Evolutionary conservation across 768 basidiomycete genomes (phyloP).

Genomic region (Antrodiella citrinella): DNA sequence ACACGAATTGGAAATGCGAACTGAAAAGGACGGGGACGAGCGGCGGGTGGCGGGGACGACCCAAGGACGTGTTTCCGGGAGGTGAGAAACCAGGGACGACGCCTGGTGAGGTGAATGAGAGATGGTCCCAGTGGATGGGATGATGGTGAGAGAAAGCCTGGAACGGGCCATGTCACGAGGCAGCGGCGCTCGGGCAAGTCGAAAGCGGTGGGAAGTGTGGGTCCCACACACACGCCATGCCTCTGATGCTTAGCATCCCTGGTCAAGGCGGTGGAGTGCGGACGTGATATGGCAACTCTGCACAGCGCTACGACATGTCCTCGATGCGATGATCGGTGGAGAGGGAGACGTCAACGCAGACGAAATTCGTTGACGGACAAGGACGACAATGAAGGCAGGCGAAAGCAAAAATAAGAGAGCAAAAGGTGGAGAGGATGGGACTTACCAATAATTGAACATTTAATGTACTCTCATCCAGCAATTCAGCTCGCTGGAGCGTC

Average conservation of each 20-base stretch:
- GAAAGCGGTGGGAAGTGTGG: neutral
- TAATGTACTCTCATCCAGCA: neutral
- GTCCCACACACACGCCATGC: neutral
- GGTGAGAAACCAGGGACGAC: neutral
- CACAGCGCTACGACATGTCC: neutral
- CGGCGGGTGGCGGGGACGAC: neutral
- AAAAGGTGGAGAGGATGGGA: neutral
- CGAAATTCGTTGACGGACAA: neutral
- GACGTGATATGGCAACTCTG: neutral
- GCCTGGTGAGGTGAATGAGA: neutral
- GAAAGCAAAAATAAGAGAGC: neutral
- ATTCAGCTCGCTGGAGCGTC: neutral
- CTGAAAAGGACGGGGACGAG: neutral
- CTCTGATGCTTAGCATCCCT: neutral
- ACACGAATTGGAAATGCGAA: neutral
- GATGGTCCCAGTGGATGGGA: neutral
- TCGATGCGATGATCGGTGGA: neutral
- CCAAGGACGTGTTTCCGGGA: neutral
- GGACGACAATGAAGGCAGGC: neutral
- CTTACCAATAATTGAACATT: slow-evolving; percentile 1
- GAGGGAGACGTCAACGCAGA: neutral
- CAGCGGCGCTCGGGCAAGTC: neutral
- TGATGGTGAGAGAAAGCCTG: neutral
- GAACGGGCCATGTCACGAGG: neutral
- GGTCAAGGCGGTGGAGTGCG: neutral